phyloP scores from a whole-genome alignment of 441 rosid species.

The Populus hybrid region DNA sequence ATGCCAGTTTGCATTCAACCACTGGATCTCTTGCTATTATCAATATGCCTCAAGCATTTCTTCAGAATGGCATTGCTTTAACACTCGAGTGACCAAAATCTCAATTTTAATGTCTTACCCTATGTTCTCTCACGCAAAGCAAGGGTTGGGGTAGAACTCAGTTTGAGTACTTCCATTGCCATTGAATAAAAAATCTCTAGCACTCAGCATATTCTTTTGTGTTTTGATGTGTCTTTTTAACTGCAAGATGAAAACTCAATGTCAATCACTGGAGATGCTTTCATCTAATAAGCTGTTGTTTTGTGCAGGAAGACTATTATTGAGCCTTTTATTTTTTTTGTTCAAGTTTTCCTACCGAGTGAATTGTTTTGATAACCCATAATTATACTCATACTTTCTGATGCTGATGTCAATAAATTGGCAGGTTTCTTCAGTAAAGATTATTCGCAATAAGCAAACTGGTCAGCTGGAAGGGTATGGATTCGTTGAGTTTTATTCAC shows the following conservation, averaged over 20 bases:
- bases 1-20: background rate
- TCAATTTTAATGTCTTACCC: background rate
- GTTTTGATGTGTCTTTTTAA: background rate
- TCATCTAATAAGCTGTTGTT: background rate
- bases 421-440: conserved; percentile 86
- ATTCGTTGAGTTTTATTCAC: conserved; percentile 78
- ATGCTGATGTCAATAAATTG: conserved; percentile 14
- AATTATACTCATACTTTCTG: conserved; percentile 6
- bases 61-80: background rate
- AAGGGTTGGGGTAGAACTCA: background rate
- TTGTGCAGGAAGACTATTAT: background rate
- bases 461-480: conserved; percentile 92
- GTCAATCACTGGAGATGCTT: background rate
- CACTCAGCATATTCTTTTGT: background rate
- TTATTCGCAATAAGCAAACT: conserved; percentile 87
- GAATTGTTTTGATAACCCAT: background rate
- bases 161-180: background rate
- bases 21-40: background rate
- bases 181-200: background rate
- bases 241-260: background rate
- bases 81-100: background rate
- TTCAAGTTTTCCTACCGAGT: background rate
- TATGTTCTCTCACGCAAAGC: background rate
- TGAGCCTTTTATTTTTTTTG: background rate
- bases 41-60: background rate